Evolutionary conservation across 164 flowering plant species (phyloP), one percentile per base, ranked within the genome.

Genomic region (Vitis riparia): DNA sequence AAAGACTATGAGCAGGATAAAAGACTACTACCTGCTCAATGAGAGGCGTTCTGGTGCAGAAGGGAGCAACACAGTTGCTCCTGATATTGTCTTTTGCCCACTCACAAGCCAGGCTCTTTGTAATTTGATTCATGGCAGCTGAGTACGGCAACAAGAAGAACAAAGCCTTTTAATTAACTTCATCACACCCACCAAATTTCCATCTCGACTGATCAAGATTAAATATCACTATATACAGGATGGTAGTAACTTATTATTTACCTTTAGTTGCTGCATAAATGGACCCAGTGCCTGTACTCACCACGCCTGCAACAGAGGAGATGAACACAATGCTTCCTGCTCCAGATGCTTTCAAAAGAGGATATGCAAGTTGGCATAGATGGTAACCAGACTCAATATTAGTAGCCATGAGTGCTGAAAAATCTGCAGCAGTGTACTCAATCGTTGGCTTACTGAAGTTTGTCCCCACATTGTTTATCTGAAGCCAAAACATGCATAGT

Each of bases 51-150:
- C 72, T 82, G 65, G 82, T 87, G 68, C 76, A 80, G 89, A 92
- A 88, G 1, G 94, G 98, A 3, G 92, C 85, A 66, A 91, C 88
- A 59, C 65, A 63, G 62, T 91, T 93, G 61, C 69, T 71, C 74
- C 94, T 76, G 66, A 93, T 89, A 65, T 84, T 86, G 77, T 93
- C 98, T 71, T 84, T 87, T 32, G 94, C 96, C 93, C 96, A 89
- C 76, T 91, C 98, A 72, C 94, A 91, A 59, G 98, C 96, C 82
- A 92, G 75, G 61, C 79, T 82, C 76, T 71, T 88, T 1, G 96
- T 83, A 13, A 89, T 74, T 58, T 89, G 94, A 80, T 91, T 23
- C 27, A 23, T 23, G 1, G 27, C 27, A 23, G 27, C 27, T 23
- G 27, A 23, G 27, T 23, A 23, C 1, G 27, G 27, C 27, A 23